Base-by-base conservation (phyloP, 352 stramenopile genomes). In the Globisporangium radiosum region DNA sequence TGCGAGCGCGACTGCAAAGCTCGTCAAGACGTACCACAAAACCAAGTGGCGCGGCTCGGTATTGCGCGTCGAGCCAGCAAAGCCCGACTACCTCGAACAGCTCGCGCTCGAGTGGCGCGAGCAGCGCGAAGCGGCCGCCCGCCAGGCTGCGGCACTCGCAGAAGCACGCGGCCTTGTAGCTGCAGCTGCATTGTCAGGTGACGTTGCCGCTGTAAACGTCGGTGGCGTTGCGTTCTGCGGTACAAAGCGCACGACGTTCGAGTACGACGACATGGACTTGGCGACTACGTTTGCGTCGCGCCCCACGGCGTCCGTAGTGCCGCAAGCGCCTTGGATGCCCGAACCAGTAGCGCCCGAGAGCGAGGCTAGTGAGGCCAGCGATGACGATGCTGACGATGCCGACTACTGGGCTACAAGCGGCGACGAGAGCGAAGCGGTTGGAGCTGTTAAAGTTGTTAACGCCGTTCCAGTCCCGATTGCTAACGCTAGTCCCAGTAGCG, bases 41-140 rank as follows among this genome's bases (percentile, higher is more conserved):
- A 90, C 78, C 14, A 93, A 93, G 60, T 93, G 83, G 83, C 70
- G 77, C 10, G 77, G 79, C 11, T 70, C 57, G 7, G 54, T 88
- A 52, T 65, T 93, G 13, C 71, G 72, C 37, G 75, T 93, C 53
- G 77, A 89, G 55, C 17, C 50, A n/a, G 83, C 83, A 1, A 71
- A 71, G 51, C 72, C 71, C 10, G 72, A 87, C 56, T 93, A 73
- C 54, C 37, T 72, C 42, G 51, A 63, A 40, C 68, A 76, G 15
- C 59, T 90, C 45, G 57, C 69, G 56, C 47, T 57, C 14, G 80
- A 90, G 63, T 78, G 75, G 60, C 51, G 68, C 44, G 19, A 69
- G 25, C 52, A 58, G 55, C 51, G 49, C 15, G 44, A 51, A 53
- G 37, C 10, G 9, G 9, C 14, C 5, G 44, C 40, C 3, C n/a